A percentile compares a stretch with the other conserved stretches of the same genome.
Evolutionary conservation across 169 alveolate species (phyloP).

Genomic region (Cryptosporidium xiaoi): DNA sequence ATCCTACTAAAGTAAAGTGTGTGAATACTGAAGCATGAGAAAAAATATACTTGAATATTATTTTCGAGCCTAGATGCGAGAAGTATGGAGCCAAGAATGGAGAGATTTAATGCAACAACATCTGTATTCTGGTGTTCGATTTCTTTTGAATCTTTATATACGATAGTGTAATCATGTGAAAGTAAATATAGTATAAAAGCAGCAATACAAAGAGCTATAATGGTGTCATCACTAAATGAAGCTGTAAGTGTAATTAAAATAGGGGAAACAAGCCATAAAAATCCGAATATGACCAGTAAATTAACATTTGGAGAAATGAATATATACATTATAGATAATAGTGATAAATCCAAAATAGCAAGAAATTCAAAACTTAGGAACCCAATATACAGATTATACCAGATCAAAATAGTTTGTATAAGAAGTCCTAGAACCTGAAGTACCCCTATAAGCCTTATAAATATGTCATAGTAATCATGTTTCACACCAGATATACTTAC

Average conservation of each 20-base stretch:
- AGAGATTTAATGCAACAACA: slow-evolving; percentile 50
- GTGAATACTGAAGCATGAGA: slow-evolving; percentile 50
- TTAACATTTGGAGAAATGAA: slow-evolving; percentile 60
- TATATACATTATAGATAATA: slow-evolving; percentile 57
- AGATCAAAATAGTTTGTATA: slow-evolving; percentile 41
- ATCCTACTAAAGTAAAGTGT: slow-evolving; percentile 57
- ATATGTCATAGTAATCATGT: slow-evolving; percentile 38
- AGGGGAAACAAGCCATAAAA: slow-evolving; percentile 57
- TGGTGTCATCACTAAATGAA: slow-evolving; percentile 69
- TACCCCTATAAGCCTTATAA: slow-evolving; percentile 53
- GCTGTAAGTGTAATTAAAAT: slow-evolving; percentile 51
- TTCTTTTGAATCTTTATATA: slow-evolving; percentile 58
- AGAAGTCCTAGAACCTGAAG: slow-evolving; percentile 61
- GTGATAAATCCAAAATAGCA: slow-evolving; percentile 33
- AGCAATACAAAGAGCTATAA: slow-evolving; percentile 35
- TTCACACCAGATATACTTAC: slow-evolving; percentile 31
- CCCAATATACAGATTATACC: slow-evolving; percentile 66
- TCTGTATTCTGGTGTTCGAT: slow-evolving; percentile 48
- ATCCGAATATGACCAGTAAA: slow-evolving; percentile 58
- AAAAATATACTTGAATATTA: slow-evolving; percentile 56
- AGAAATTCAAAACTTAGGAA: slow-evolving; percentile 46
- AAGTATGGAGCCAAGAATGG: slow-evolving; percentile 69
- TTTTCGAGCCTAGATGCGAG: slow-evolving; percentile 74
- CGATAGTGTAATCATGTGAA: slow-evolving; percentile 51
- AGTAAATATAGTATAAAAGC: slow-evolving; percentile 40